Evolutionary conservation across 768 basidiomycete genomes (phyloP).

Genomic region (Glaciozyma antarctica): DNA sequence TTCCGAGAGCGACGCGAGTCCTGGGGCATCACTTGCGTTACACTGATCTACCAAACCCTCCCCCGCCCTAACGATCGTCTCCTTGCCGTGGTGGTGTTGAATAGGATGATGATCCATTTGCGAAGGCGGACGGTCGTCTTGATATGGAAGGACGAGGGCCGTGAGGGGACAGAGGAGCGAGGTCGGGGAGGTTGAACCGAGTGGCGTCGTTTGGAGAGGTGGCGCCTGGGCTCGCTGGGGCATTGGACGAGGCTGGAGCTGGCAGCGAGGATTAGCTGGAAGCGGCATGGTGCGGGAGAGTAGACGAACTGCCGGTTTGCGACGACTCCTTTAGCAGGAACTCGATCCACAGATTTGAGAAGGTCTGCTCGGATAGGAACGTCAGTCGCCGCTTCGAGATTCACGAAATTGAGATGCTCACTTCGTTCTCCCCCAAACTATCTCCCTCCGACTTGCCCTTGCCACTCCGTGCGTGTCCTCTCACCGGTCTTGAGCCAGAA

Average conservation of each 20-base stretch:
- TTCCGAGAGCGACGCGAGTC: too few species aligned
- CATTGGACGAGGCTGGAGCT: background rate
- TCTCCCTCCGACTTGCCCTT: constrained; percentile 27
- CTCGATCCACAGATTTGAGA: constrained; percentile 95
- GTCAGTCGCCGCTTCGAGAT: constrained; percentile 1
- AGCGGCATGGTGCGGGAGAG: background rate
- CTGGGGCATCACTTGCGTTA: too few species aligned
- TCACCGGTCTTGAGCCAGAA: constrained; percentile 15
- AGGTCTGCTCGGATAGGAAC: constrained; percentile 53
- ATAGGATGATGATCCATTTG: too few species aligned
- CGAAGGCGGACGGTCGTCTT: too few species aligned
- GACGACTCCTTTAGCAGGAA: constrained; percentile 76
- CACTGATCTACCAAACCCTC: too few species aligned
- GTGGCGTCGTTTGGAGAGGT: background rate
- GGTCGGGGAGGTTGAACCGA: background rate
- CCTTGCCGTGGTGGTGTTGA: too few species aligned
- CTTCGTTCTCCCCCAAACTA: constrained; percentile 31
- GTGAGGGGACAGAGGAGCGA: too few species aligned
- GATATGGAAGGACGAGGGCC: too few species aligned
- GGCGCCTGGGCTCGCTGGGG: background rate
- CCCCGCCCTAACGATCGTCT: too few species aligned
- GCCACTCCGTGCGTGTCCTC: constrained; percentile 27
- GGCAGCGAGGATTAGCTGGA: too few species aligned
- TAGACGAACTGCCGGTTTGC: background rate
- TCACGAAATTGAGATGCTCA: background rate